These are phyloP conservation scores for Cladosporium velox DNA, from an alignment of 2,329 filamentous ascomycete genomes.

Conservation along the genomic window DNA sequence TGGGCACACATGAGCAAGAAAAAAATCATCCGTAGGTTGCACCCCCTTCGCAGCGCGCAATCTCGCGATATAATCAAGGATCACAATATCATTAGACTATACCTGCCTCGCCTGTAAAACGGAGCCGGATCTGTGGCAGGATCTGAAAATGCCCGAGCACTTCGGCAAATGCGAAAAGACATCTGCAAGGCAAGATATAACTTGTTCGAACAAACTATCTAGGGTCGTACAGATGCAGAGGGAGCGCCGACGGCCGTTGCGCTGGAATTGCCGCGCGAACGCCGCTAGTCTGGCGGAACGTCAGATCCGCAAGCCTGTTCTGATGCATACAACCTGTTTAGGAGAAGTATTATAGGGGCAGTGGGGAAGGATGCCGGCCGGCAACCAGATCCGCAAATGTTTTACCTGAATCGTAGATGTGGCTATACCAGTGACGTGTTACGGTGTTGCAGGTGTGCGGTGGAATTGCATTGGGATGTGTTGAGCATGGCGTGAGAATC, in stretches of 20 bases:
- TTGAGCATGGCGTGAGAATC: neutral
- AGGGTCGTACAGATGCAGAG: slow-evolving; percentile 10
- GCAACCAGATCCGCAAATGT: neutral
- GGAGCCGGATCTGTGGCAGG: neutral
- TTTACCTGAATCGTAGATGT: neutral
- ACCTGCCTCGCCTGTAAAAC: neutral
- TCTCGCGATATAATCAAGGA: neutral
- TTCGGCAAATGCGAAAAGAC: neutral
- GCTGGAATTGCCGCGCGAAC: slow-evolving; percentile 4
- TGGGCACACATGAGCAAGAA: neutral
- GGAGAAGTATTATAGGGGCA: slow-evolving; percentile 1
- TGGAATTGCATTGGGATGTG: neutral
- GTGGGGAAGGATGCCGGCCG: neutral
- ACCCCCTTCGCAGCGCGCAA: neutral
- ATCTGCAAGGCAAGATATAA: slow-evolving; percentile 2
- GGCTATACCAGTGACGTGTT: neutral
- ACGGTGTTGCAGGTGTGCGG: neutral
- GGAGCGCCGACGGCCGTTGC: slow-evolving; percentile 1
- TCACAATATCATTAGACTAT: neutral
- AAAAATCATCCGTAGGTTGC: neutral
- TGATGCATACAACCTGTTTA: neutral
- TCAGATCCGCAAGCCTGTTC: neutral
- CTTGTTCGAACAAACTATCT: neutral
- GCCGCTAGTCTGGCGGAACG: neutral
- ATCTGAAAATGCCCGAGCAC: neutral